These are phyloP conservation scores for Crithidia acanthocephali DNA, from an alignment of 208 protist genomes.

Conservation along the genomic window DNA sequence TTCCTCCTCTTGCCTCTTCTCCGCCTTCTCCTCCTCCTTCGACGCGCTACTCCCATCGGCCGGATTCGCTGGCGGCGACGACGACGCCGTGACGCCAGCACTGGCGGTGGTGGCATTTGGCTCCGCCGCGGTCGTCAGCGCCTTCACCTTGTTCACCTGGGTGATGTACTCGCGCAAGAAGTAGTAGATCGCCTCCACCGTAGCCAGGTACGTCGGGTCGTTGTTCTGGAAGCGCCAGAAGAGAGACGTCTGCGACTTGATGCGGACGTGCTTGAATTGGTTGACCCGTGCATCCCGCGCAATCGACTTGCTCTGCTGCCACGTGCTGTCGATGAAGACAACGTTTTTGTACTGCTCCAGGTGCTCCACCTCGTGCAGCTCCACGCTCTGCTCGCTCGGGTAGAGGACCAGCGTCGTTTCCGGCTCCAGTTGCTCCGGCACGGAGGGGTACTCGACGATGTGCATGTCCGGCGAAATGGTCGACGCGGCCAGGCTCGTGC, in stretches of 20 bases:
- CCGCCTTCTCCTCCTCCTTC: not conserved
- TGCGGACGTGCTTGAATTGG: conserved; percentile 81
- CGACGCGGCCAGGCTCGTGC: conserved; percentile 91
- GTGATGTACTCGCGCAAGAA: conserved; percentile 90
- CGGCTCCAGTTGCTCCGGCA: conserved; percentile 62
- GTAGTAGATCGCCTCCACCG: conserved; percentile 97
- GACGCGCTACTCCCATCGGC: not conserved
- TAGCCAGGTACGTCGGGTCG: conserved; percentile 91
- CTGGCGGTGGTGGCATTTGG: not conserved
- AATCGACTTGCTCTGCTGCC: conserved; percentile 93
- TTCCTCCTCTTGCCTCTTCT: not conserved
- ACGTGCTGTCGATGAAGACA: conserved; percentile 96
- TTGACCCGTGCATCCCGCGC: conserved; percentile 73
- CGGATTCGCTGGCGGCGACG: not conserved
- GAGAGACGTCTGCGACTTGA: conserved; percentile 84
- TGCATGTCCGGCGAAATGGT: conserved; percentile 88
- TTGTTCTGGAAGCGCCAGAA: conserved; percentile 96
- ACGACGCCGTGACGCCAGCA: not conserved
- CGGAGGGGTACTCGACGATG: conserved; percentile 78
- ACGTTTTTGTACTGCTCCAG: conserved; percentile 83
- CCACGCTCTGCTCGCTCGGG: conserved; percentile 77
- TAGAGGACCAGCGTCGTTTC: conserved; percentile 88
- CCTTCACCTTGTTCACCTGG: conserved; percentile 53
- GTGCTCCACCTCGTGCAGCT: conserved; percentile 67
- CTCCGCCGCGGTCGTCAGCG: not conserved